phyloP scores from a whole-genome alignment of 441 rosid species.

The Adansonia rubrostipa region DNA sequence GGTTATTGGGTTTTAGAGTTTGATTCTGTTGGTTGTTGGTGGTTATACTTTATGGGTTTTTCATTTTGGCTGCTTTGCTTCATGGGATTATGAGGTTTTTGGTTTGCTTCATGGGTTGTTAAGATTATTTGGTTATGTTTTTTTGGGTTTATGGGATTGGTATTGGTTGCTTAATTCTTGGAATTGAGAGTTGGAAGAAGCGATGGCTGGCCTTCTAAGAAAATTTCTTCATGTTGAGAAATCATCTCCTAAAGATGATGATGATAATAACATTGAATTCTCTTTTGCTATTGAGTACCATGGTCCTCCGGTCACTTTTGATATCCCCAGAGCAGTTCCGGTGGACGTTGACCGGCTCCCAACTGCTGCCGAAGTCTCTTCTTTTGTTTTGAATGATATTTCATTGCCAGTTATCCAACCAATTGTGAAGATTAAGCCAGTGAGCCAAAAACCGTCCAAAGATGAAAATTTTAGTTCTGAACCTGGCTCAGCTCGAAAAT shows the following conservation, averaged over 20 bases:
- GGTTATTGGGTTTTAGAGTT: slow-evolving; percentile 30
- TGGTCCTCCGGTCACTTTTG: slow-evolving; percentile 47
- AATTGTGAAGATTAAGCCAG: slow-evolving; percentile 35
- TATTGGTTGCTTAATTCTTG: slow-evolving; percentile 18
- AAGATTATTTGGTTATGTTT: neutral
- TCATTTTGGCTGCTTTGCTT: neutral
- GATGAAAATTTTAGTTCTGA: slow-evolving; percentile 30
- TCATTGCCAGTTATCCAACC: slow-evolving; percentile 60
- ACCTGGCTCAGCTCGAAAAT: slow-evolving; percentile 23
- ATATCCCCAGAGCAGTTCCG: slow-evolving; percentile 55
- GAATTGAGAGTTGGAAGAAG: slow-evolving; percentile 16
- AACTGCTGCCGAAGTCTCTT: slow-evolving; percentile 42
- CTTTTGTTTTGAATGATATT: slow-evolving; percentile 30
- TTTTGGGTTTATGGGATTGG: slow-evolving; percentile 27
- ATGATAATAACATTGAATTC: slow-evolving; percentile 40
- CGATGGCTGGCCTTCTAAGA: slow-evolving; percentile 55
- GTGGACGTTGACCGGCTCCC: slow-evolving; percentile 58
- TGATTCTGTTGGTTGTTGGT: slow-evolving; percentile 18
- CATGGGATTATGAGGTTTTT: neutral
- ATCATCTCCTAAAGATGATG: slow-evolving; percentile 39
- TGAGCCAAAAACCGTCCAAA: slow-evolving; percentile 27
- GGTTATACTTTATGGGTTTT: neutral
- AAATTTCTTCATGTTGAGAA: slow-evolving; percentile 49
- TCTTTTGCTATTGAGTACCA: slow-evolving; percentile 56
- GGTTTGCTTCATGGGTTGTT: neutral